Conservation (phyloP, 148 eudicot species). For the Heliamphora exappendiculata region DNA sequence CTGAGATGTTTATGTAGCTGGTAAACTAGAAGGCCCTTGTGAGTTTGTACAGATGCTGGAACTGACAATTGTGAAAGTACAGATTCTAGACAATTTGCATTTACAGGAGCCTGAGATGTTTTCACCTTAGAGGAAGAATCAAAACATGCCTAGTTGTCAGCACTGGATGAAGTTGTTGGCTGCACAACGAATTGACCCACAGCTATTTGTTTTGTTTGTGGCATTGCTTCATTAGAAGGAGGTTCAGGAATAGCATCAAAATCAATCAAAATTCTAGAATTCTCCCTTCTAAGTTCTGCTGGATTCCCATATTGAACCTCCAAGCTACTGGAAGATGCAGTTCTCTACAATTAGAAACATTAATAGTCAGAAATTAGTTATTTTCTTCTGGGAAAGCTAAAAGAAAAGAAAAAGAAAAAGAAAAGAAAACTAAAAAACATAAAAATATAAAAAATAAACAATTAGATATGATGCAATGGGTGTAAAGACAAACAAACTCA, state of each 20-base stretch:
- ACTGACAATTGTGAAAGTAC: slow-evolving; percentile 47
- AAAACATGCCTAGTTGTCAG: slow-evolving; percentile 87
- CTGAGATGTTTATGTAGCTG: slow-evolving; percentile 31
- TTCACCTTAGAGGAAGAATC: slow-evolving; percentile 46
- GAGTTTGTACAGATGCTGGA: slow-evolving; percentile 38
- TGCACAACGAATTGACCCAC: slow-evolving; percentile 28
- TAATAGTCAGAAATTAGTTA: neutral
- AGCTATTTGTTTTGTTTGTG: slow-evolving; percentile 33
- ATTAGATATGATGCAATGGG: neutral
- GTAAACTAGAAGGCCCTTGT: slow-evolving; percentile 34
- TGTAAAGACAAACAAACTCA: too few species aligned
- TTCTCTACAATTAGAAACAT: slow-evolving; percentile 54
- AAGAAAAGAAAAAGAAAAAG: neutral
- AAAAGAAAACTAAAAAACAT: neutral
- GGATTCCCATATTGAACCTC: slow-evolving; percentile 70
- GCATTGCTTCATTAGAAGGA: slow-evolving; percentile 30
- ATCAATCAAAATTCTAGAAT: slow-evolving; percentile 60
- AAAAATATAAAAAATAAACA: too few species aligned
- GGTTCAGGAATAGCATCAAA: slow-evolving; percentile 77
- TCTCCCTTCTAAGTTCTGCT: slow-evolving; percentile 48
- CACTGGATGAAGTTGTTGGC: slow-evolving; percentile 31
- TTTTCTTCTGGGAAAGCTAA: neutral
- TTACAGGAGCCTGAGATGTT: slow-evolving; percentile 42
- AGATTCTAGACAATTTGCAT: slow-evolving; percentile 46
- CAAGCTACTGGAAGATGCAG: slow-evolving; percentile 83